Conservation (phyloP, 768 basidiomycete genomes). For the Termitomyces sp. region DNA sequence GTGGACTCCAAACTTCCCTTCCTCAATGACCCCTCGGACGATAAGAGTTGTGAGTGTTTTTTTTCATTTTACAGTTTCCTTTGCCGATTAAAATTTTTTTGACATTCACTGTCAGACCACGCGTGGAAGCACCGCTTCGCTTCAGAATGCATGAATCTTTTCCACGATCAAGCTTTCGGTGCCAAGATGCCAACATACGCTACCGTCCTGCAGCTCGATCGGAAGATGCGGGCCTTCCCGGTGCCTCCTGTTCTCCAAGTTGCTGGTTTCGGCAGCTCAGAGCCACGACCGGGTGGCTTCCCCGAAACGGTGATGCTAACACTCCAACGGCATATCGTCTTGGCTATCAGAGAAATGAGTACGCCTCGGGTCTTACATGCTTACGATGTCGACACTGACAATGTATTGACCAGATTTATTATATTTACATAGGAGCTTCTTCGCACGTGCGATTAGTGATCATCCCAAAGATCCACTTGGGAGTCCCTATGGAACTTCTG, state of each 20-base stretch:
- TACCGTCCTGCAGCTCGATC: conserved; percentile 62
- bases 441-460: conserved; percentile 68
- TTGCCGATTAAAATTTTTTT: not conserved
- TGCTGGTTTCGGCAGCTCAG: conserved; percentile 59
- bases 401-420: conserved; percentile 55
- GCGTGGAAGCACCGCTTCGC: conserved; percentile 70
- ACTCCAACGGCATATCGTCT: conserved; percentile 62
- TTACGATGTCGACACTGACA: not conserved
- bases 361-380: conserved; percentile 16
- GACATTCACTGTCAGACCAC: conserved; percentile 37
- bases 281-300: conserved; percentile 39
- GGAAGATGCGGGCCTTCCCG: conserved; percentile 64
- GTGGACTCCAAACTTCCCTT: conserved; percentile 64
- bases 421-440: conserved; percentile 71
- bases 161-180: conserved; percentile 71
- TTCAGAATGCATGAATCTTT: conserved; percentile 64
- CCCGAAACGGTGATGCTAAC: conserved; percentile 51
- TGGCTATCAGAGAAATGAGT: conserved; percentile 71
- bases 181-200: conserved; percentile 67
- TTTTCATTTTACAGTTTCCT: not conserved
- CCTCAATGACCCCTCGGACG: conserved; percentile 43
- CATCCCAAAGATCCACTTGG: conserved; percentile 72
- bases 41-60: conserved; percentile 51
- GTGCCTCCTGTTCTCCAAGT: conserved; percentile 65
- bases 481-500: conserved; percentile 68